Conservation (phyloP, 345 rosid species). For the Erysimum cheiranthoides region DNA sequence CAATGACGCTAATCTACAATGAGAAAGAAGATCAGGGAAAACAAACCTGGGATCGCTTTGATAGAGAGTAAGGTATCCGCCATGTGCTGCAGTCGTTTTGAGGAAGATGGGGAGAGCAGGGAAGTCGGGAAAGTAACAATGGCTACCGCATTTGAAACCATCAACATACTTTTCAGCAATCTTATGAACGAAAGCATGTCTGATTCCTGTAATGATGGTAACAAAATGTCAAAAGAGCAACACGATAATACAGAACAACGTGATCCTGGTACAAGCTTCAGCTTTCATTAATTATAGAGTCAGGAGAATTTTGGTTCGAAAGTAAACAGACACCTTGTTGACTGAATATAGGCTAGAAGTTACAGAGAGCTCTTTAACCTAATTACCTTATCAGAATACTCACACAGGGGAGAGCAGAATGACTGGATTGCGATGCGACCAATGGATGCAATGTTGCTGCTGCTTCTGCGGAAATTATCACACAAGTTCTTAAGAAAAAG, state of each 20-base stretch:
- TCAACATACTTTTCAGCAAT: constrained; percentile 74
- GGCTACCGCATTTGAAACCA: constrained; percentile 83
- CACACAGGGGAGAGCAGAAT: constrained; percentile 87
- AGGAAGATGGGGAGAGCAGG: constrained; percentile 66
- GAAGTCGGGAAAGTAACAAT: constrained; percentile 76
- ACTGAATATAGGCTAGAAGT: constrained; percentile 12
- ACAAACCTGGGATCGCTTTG: constrained; percentile 79
- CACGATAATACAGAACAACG: background rate
- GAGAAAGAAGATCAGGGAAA: constrained; percentile 21
- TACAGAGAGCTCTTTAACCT: constrained; percentile 29
- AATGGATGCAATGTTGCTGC: constrained; percentile 51
- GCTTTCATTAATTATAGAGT: background rate
- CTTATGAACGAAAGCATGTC: constrained; percentile 81
- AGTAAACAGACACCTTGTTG: constrained; percentile 4
- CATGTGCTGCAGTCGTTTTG: constrained; percentile 89
- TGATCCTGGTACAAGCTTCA: constrained; percentile 11
- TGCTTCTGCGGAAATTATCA: constrained; percentile 55
- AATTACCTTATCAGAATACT: constrained; percentile 66
- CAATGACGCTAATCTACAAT: background rate
- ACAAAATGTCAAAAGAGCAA: background rate
- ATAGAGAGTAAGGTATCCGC: constrained; percentile 87
- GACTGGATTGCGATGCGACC: constrained; percentile 92
- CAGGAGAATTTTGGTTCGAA: constrained; percentile 4
- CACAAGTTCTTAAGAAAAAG: background rate
- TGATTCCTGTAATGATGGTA: constrained; percentile 67